Percentiles rank a stretch among this genome's conserved stretches.
Evolutionary conservation across 495 filamentous ascomycete genomes (phyloP).

Genomic region (Penicilliopsis zonata): DNA sequence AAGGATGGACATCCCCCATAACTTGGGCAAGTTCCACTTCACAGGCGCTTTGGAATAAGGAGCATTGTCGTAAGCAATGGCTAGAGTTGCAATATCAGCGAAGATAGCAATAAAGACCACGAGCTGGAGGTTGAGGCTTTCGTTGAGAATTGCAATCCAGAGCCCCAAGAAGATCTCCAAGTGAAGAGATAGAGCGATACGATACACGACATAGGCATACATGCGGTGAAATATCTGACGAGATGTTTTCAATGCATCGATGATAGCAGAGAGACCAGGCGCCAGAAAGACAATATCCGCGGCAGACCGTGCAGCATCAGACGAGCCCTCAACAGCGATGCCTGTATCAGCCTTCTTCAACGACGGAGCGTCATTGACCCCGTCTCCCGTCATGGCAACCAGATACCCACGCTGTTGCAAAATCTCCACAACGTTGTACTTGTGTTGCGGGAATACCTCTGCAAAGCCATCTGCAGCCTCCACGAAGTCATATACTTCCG

Average conservation of each 20-base stretch:
- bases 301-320: constrained; percentile 83
- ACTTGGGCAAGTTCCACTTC: constrained; percentile 87
- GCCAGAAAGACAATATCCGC: constrained; percentile 91
- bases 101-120: constrained; percentile 93
- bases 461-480: constrained; percentile 91
- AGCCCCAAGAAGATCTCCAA: constrained; percentile 81
- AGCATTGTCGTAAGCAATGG: constrained; percentile 89
- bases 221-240: constrained; percentile 95
- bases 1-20: constrained; percentile 83
- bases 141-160: constrained; percentile 80
- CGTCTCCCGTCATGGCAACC: constrained; percentile 96
- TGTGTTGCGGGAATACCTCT: constrained; percentile 94
- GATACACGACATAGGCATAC: constrained; percentile 94
- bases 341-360: constrained; percentile 83
- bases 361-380: constrained; percentile 94
- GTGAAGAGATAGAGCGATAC: constrained; percentile 85
- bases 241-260: constrained; percentile 85
- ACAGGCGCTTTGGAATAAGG: constrained; percentile 77
- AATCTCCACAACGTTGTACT: constrained; percentile 94
- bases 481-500: constrained; percentile 87
- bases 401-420: constrained; percentile 90
- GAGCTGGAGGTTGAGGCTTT: constrained; percentile 70
- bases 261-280: constrained; percentile 84
- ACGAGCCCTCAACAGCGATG: constrained; percentile 89
- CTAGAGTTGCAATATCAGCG: constrained; percentile 84